Evolutionary conservation across 139 green algal genomes (phyloP), one percentile per base, ranked within the genome.

Genomic region (Volvox africanus): DNA sequence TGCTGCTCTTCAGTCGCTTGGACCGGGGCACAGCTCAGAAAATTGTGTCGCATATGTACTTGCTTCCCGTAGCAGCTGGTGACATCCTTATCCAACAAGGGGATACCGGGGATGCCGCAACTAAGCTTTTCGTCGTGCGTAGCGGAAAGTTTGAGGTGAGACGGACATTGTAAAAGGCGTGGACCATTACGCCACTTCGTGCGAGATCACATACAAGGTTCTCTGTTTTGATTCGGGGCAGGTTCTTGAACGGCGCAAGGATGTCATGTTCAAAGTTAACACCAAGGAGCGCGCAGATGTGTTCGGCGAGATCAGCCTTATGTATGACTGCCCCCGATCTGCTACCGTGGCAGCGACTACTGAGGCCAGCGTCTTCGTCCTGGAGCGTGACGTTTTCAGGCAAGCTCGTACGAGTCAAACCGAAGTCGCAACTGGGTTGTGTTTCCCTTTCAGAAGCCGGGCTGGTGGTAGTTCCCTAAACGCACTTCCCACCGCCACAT

Each of bases 81-180:
- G 97, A 99, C 61, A 98, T 99, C 37, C 94, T 99, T 13, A 99
- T 99, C 89, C 95, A 96, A 83, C 95, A 99, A 91, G 97, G 97
- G 1, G 97, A 99, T 91, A 96, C 93, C n/a, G 96, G 97, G n/a
- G 82, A 97, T 44, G 94, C 94, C 13, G 96, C 97, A n/a, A 94
- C 94, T 13, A 97, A 99, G 94, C 92, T 99, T 86, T 99, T 98
- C 82, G 94, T 99, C 0, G 97, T 99, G 26, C 98, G 98, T 86
- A 92, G 68, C 20, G 98, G 98, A 6, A 95, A 97, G 84, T 99
- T 99, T 89, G 97, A 99, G 92, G 97, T 97, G 69, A 61, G 90
- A 24, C 30, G 1, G 36, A 13, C 14, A 30, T 68, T 30, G n/a
- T 18, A 20, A 37, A 14, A 20, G 14, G 44, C 44, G 5, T n/a